Percentiles rank a stretch among this genome's conserved stretches.
phyloP scores from a whole-genome alignment of 176 grass and related monocot genomes.

The maize (Zea mays) region Zm-B73-REFERENCE-NAM-5.0 NC_050097.1:172244001-172244500 shows the following conservation, averaged over 20 bases:
- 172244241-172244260: not conserved
- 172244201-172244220: not conserved
- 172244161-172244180: not conserved
- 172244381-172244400: too few relatives aligned
- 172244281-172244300: not conserved
- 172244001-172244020: not conserved
- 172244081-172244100: not conserved
- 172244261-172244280: not conserved
- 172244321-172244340: too few relatives aligned
- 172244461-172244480: too few relatives aligned
- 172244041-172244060: conserved; percentile 7
- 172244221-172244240: not conserved
- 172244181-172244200: conserved; percentile 16
- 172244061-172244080: not conserved
- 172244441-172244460: too few relatives aligned
- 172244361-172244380: too few relatives aligned
- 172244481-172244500: too few relatives aligned
- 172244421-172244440: too few relatives aligned
- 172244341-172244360: too few relatives aligned
- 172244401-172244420: too few relatives aligned
- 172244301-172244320: too few relatives aligned
- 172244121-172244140: not conserved
- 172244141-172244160: not conserved
- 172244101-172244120: not conserved
- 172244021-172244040: not conserved